Evolutionary conservation across 768 basidiomycete genomes (phyloP).

Genomic region (Boletus rubropictus): DNA sequence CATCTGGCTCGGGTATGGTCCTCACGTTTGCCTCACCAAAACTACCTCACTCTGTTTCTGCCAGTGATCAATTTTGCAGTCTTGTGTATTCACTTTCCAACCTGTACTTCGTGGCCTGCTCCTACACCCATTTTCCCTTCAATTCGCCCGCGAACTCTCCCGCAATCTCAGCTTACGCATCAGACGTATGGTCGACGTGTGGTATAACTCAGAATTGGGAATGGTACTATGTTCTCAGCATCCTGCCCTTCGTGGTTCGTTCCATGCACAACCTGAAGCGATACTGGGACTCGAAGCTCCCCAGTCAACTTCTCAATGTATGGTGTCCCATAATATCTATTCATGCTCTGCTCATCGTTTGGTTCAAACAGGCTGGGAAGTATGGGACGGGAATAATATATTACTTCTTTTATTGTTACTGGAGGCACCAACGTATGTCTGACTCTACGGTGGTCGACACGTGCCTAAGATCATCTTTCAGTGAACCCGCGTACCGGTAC

Average conservation of each 20-base stretch:
- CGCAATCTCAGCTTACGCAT: slow-evolving; percentile 32
- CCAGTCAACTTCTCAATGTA: slow-evolving; percentile 86
- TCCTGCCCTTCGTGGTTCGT: slow-evolving; percentile 71
- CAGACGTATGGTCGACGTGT: slow-evolving; percentile 39
- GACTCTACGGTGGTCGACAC: neutral
- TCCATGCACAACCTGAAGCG: slow-evolving; percentile 83
- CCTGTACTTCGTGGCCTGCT: slow-evolving; percentile 68
- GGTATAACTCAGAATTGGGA: slow-evolving; percentile 52
- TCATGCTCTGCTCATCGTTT: neutral
- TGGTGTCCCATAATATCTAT: slow-evolving; percentile 17
- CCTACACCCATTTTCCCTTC: slow-evolving; percentile 41
- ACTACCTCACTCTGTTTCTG: slow-evolving; percentile 4
- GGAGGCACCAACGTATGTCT: slow-evolving; percentile 59
- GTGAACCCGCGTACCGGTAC: slow-evolving; percentile 36
- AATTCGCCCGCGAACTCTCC: neutral
- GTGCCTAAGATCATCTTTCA: neutral
- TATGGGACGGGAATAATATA: slow-evolving; percentile 64
- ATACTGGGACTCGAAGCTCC: slow-evolving; percentile 68
- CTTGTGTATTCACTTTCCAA: slow-evolving; percentile 70
- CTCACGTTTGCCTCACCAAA: neutral
- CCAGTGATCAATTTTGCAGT: slow-evolving; percentile 79
- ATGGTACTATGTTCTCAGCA: slow-evolving; percentile 49
- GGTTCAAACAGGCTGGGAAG: slow-evolving; percentile 66
- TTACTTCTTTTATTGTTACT: slow-evolving; percentile 66
- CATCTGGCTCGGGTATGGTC: slow-evolving; percentile 80